A percentile compares a stretch with the other conserved stretches of the same genome.
phyloP scores from a whole-genome alignment of 495 filamentous ascomycete genomes.

The Astrothelium subdiscretum region DNA sequence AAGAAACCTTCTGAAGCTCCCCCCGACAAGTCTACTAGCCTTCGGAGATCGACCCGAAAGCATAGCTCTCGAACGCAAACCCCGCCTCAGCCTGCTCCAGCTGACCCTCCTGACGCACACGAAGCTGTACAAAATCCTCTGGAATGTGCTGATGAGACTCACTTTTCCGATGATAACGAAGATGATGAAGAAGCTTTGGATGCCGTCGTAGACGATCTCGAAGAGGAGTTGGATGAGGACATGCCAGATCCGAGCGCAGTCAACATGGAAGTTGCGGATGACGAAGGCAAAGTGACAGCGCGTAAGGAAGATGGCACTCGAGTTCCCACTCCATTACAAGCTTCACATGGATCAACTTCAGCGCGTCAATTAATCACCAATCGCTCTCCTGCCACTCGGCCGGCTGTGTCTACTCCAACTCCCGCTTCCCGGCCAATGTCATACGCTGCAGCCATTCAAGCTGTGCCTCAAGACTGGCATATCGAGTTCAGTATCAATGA shows the following conservation, averaged over 20 bases:
- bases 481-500: slow-evolving; percentile 88
- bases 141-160: slow-evolving; percentile 91
- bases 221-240: slow-evolving; percentile 74
- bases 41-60: slow-evolving; percentile 27
- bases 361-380: slow-evolving; percentile 34
- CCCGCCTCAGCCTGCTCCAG: slow-evolving; percentile 38
- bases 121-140: slow-evolving; percentile 41
- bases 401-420: slow-evolving; percentile 18
- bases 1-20: slow-evolving; percentile 4
- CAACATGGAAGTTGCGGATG: slow-evolving; percentile 82
- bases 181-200: slow-evolving; percentile 66
- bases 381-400: not conserved
- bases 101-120: slow-evolving; percentile 29
- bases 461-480: slow-evolving; percentile 88
- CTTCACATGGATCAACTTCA: slow-evolving; percentile 39
- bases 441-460: slow-evolving; percentile 72
- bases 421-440: slow-evolving; percentile 48
- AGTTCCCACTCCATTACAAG: slow-evolving; percentile 74
- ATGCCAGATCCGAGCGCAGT: slow-evolving; percentile 75
- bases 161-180: slow-evolving; percentile 66
- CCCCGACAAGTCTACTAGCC: not conserved
- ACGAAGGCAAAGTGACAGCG: slow-evolving; percentile 78
- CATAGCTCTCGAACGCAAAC: slow-evolving; percentile 35
- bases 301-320: slow-evolving; percentile 90
- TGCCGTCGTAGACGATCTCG: slow-evolving; percentile 80